Evolutionary conservation across 352 stramenopile species (phyloP), one percentile per base, ranked within the genome.

Genomic region (Phytophthora pisi): DNA sequence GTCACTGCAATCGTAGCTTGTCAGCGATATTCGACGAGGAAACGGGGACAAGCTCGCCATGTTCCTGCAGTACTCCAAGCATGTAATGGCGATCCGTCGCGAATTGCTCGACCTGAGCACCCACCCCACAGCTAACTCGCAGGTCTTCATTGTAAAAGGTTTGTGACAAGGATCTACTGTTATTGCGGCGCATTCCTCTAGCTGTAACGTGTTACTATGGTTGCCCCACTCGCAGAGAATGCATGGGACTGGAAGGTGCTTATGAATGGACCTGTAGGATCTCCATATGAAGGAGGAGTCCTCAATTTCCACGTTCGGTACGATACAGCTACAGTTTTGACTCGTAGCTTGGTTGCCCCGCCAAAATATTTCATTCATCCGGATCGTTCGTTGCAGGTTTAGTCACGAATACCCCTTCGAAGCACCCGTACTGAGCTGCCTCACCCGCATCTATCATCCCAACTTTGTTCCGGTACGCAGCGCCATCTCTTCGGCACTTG

Each of bases 31-130:
- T 53, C 71, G 84, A 5, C 75, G 74, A 18, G 81, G 83, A 10
- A 78, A 89, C 34, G 73, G 75, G 55, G 74, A 89, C 56, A 90
- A 92, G 18, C 64, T 92, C 3, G 76, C 78, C 1, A 53, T 71
- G 2, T 90, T 92, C 49, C 65, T 92, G 23, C 84, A 92, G 60
- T 82, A 87, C 50, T 89, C 81, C 10, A 92, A 88, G 38, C 69
- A 88, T 9, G 70, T 73, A 9, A 76, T 90, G 20, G 57, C 65
- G 5, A 88, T 91, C 34, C 82, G 80, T 15, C 60, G 59, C 4
- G 82, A 91, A 34, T 63, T 88, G 0, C 42, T 67, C 1, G 77
- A 85, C 43, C 59, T 88, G 2, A 74, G 18, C 4, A 43, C 54
- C 6, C 58, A 72, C 5, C 82, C 80, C 1, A 84, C 77, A 0